Conservation (phyloP, 176 grass and related monocot genomes). For the Dendrocalamus sinicus region DNA sequence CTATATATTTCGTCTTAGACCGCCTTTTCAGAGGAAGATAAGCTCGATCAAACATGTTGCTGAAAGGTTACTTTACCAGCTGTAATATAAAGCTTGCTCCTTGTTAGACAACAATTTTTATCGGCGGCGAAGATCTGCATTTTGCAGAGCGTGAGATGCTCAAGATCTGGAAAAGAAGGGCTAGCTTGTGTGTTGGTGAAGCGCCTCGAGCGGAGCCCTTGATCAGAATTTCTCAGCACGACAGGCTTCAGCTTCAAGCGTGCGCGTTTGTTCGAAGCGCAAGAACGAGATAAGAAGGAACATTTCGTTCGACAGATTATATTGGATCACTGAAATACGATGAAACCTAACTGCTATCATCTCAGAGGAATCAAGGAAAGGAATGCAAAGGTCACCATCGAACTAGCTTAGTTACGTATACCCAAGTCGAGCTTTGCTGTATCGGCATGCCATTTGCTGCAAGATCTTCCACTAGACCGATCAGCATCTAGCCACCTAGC, state of each 20-base stretch:
- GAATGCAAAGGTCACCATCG: background rate
- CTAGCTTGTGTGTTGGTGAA: background rate
- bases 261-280: background rate
- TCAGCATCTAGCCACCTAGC: constrained; percentile 19
- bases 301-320: background rate
- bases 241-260: constrained; percentile 33
- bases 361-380: background rate
- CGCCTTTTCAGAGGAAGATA: background rate
- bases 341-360: background rate
- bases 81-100: background rate
- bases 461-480: constrained; percentile 15
- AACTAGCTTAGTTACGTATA: background rate
- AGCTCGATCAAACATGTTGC: background rate
- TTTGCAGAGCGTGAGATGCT: constrained; percentile 15
- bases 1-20: background rate
- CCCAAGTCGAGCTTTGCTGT: background rate
- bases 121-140: background rate
- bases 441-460: background rate
- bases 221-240: background rate
- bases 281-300: constrained; percentile 16
- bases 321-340: background rate
- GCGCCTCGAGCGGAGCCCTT: background rate
- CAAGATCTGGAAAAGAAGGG: constrained; percentile 1
- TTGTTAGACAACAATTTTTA: constrained; percentile 1
- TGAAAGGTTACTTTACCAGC: background rate